phyloP scores from a whole-genome alignment of 2,329 filamentous ascomycete genomes.

The Corniculantispora saksenae region DNA sequence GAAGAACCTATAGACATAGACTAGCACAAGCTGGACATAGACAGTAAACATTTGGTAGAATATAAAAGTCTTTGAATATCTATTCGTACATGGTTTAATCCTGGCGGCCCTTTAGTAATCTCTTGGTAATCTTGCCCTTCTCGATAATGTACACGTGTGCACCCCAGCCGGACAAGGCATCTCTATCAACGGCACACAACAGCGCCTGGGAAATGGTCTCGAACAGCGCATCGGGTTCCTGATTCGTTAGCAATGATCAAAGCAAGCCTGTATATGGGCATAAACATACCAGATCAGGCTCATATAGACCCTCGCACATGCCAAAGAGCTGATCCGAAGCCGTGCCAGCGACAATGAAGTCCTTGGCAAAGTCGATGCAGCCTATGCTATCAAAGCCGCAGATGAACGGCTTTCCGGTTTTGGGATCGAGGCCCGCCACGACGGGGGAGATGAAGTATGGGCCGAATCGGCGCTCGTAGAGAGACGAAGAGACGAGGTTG shows the following conservation, averaged over 20 bases:
- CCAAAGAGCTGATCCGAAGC: conserved; percentile 97
- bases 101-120: conserved; percentile 96
- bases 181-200: conserved; percentile 92
- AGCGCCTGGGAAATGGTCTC: conserved; percentile 97
- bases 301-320: conserved; percentile 97
- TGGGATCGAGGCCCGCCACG: conserved; percentile 91
- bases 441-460: conserved; percentile 96
- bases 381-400: conserved; percentile 99
- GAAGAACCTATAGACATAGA: conserved; percentile 51
- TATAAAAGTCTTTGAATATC: conserved; percentile 23
- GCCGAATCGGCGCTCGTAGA: conserved; percentile 95
- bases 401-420: conserved; percentile 93
- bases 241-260: background rate
- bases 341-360: conserved; percentile 97
- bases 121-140: conserved; percentile 99
- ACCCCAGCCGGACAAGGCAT: conserved; percentile 96
- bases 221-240: conserved; percentile 93
- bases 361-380: conserved; percentile 99
- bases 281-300: conserved; percentile 83
- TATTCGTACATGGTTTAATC: conserved; percentile 57
- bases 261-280: conserved; percentile 23
- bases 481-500: conserved; percentile 85
- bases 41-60: conserved; percentile 21
- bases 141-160: conserved; percentile 99
- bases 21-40: conserved; percentile 15